Percentiles rank a stretch among this genome's conserved stretches.
These are phyloP conservation scores for Rhododendron simsii DNA, from an alignment of 148 eudicot species.

Conservation along the genomic window DNA sequence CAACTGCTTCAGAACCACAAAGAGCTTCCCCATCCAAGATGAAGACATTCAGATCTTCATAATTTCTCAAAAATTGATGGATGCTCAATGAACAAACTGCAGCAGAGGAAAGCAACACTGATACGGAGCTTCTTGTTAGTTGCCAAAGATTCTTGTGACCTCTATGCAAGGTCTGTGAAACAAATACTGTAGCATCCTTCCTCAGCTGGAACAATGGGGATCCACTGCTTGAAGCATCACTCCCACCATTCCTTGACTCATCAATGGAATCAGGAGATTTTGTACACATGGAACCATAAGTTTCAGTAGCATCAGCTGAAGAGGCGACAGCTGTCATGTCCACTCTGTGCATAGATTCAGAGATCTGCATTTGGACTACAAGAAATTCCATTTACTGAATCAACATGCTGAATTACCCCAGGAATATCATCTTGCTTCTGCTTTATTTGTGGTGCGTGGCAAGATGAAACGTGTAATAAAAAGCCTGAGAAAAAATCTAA, in stretches of 20 bases:
- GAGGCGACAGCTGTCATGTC: slow-evolving; percentile 22
- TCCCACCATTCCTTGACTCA: slow-evolving; percentile 48
- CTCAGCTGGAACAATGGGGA: slow-evolving; percentile 92
- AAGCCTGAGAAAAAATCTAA: background rate
- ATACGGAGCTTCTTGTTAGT: slow-evolving; percentile 74
- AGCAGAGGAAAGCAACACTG: slow-evolving; percentile 79
- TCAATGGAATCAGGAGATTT: slow-evolving; percentile 22
- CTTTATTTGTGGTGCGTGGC: slow-evolving; percentile 23
- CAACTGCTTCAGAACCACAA: slow-evolving; percentile 75
- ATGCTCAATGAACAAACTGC: slow-evolving; percentile 88
- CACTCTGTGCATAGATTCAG: slow-evolving; percentile 34
- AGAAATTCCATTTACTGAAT: slow-evolving; percentile 21
- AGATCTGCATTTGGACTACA: slow-evolving; percentile 20
- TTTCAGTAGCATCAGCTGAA: slow-evolving; percentile 26
- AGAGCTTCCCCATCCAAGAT: slow-evolving; percentile 89
- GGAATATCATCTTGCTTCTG: slow-evolving; percentile 26
- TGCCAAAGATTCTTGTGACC: slow-evolving; percentile 92
- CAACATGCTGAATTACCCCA: slow-evolving; percentile 28
- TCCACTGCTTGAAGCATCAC: slow-evolving; percentile 59
- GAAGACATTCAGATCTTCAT: slow-evolving; percentile 77
- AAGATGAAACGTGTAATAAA: slow-evolving; percentile 25
- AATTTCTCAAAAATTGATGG: slow-evolving; percentile 84
- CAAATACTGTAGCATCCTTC: slow-evolving; percentile 70
- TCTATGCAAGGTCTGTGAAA: slow-evolving; percentile 78
- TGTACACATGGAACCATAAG: slow-evolving; percentile 28